phyloP scores from a whole-genome alignment of 1,139 yeast species.

The Candida gigantensis region DNA sequence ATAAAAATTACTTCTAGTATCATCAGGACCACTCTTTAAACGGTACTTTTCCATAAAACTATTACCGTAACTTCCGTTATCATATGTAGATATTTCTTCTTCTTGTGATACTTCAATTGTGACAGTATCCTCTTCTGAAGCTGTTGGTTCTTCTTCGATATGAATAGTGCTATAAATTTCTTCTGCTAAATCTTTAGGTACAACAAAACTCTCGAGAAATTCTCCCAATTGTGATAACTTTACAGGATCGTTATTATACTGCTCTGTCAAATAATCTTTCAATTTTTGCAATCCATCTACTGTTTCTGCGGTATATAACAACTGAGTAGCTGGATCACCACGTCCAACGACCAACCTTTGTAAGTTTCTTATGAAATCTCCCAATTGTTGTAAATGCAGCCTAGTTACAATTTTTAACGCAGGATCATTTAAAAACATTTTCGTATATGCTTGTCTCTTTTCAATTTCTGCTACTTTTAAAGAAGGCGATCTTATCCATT shows the following conservation, averaged over 20 bases:
- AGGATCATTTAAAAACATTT: slow-evolving; percentile 46
- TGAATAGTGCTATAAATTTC: slow-evolving; percentile 31
- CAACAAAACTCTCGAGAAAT: slow-evolving; percentile 27
- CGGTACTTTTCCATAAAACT: slow-evolving; percentile 24
- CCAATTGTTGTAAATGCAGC: slow-evolving; percentile 26
- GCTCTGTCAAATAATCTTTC: slow-evolving; percentile 21
- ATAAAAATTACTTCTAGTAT: slow-evolving; percentile 12
- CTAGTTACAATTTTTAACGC: slow-evolving; percentile 32
- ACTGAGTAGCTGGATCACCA: slow-evolving; percentile 35
- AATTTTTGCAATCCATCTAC: slow-evolving; percentile 28
- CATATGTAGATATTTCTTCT: too few relatives aligned
- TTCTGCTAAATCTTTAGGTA: slow-evolving; percentile 31
- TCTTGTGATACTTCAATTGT: neutral
- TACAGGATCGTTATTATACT: slow-evolving; percentile 15
- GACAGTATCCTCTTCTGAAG: neutral
- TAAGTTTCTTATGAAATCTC: slow-evolving; percentile 41
- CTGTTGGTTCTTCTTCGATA: slow-evolving; percentile 14
- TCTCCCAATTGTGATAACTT: slow-evolving; percentile 14
- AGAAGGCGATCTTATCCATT: slow-evolving; percentile 85
- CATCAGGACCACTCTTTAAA: slow-evolving; percentile 8
- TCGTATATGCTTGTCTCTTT: slow-evolving; percentile 64
- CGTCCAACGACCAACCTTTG: slow-evolving; percentile 39
- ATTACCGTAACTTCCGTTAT: slow-evolving; percentile 10
- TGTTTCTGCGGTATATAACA: slow-evolving; percentile 36
- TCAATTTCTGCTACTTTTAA: slow-evolving; percentile 56